Evolutionary conservation across 1,284 basidiomycete genomes (phyloP), one percentile per base, ranked within the genome.

Genomic region (Tylopilus sp.): DNA sequence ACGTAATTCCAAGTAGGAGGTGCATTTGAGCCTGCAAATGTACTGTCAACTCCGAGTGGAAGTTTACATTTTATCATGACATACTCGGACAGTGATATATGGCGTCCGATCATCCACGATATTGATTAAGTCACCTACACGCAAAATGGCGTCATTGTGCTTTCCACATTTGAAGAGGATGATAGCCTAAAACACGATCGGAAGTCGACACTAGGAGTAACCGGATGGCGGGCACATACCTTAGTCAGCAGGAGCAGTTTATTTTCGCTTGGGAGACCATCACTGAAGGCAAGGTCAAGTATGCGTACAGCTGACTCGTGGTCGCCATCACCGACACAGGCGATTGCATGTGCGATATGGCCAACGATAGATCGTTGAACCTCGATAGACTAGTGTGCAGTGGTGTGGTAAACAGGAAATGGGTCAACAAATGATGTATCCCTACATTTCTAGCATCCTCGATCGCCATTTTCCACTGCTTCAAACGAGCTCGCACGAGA

Each of bases 281-380:
- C n/a, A n/a, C n/a, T n/a, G n/a, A n/a, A n/a, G n/a, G 25, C 53
- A 15, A 54, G 38, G 23, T 56, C 53, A 31, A 56, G 44, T 4
- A 7, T 13, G 6, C 33, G 31, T 16, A 43, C 11, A 3, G 23
- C 55, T 12, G 16, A 31, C 3, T 44, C 55, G 3, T 35, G 9
- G 6, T 57, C 39, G 2, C 34, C 15, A 2, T 41, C 28, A 10
- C 30, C 30, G 2, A 38, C 21, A 4, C 3, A 11, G 7, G 31
- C 29, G 9, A 54, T 9, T 3, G 42, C 39, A 0, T 25, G 26
- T n/a, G 53, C 54, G 12, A 56, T 35, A 28, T 53, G 16, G 23
- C 54, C 53, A 9, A 53, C 26, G 5, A 6, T 5, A 1, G 41
- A 51, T 9, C 18, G 6, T 2, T 18, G 37, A 8, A 12, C 3